Evolutionary conservation across 2,329 filamentous ascomycete species (phyloP), one percentile per base, ranked within the genome.

Genomic region (Pestalotiopsis sp.): DNA sequence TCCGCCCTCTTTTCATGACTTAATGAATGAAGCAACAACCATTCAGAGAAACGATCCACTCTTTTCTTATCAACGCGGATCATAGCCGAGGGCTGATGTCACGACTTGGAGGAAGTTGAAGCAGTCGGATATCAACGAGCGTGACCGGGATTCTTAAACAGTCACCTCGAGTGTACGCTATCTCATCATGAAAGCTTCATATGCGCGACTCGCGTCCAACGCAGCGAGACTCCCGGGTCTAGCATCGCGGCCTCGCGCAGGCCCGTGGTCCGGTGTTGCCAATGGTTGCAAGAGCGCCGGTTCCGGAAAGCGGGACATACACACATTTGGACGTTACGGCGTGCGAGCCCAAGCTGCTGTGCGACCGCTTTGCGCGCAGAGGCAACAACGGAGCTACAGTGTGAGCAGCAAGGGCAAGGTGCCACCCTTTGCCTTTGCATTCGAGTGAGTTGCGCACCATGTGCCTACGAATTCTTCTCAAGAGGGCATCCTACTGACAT

Each of bases 381-480:
- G 7, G n/a, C 36, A 14, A 49, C 20, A 36, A 25, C 36, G 63
- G 14, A 38, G 61, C 7, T 61, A 67, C 45, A 68, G 67, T 45
- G 60, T 60, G 59, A 25, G 39, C 60, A 45, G 52, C 38, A 62
- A 13, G 20, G 39, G 12, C 58, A 68, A 72, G 38, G 70, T 76
- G 5, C 76, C 79, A 4, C 69, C 76, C 0, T 82, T 83, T 72
- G 81, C 80, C 0, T 83, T 83, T 73, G 81, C 80, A 1, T 80
- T 80, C 72, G 78, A 80, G 76, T 77, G 64, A 67, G 76, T 72
- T 13, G 2, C 13, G 27, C 27, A n/a, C n/a, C 45, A 3, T n/a
- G 45, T n/a, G 45, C 45, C 14, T 52, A 9, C 17, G 11, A 5
- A 20, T n/a, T 6, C 38, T 7, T 1, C 25, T 2, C 23, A 27